Base-by-base conservation (phyloP, 352 stramenopile species). In the Aphanomyces cochlioides region DNA sequence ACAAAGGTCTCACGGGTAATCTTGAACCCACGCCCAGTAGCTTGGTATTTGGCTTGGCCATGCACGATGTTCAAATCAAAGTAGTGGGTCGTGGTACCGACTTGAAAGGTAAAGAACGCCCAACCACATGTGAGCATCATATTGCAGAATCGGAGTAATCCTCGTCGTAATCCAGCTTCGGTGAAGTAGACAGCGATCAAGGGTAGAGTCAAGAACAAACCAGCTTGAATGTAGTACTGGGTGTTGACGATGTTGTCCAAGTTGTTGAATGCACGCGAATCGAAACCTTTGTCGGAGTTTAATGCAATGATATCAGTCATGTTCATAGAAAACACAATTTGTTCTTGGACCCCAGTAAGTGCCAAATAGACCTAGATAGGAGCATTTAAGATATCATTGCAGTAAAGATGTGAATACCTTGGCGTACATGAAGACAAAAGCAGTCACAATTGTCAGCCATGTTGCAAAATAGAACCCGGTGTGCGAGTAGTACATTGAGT, bases 401-500 rank as follows among this genome's bases (percentile, higher is more conserved):
- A 53, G 50, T 12, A 58, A 58, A 19, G n/a, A 21, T 3, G 28
- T 34, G n/a, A 58, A 10, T 58, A 58, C 50, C 73, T 92, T 92
- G 70, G 78, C 79, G 74, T 90, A 92, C 81, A 92, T 92, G 77
- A 90, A 92, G 56, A 92, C 82, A 59, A 86, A 92, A 5, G 83
- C 82, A n/a, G 83, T 90, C 34, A 92, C 82, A 68, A 92, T 90
- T 4, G 82, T 89, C 81, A 92, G 88, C 83, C 83, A 90, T 43
- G 84, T 92, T 13, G 82, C 83, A 56, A 89, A 90, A 73, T 90
- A 92, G 61, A 92, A 92, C 48, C 84, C 84, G 38, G 81, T 92
- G 69, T 92, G 84, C 61, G 83, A 89, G 74, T 92, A 92, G 77
- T 89, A 92, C 84, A 92, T 92, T 43, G 84, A 92, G 73, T 90